Conservation (phyloP, 495 filamentous ascomycete genomes). For the Penicillium atrosanguineum region DNA sequence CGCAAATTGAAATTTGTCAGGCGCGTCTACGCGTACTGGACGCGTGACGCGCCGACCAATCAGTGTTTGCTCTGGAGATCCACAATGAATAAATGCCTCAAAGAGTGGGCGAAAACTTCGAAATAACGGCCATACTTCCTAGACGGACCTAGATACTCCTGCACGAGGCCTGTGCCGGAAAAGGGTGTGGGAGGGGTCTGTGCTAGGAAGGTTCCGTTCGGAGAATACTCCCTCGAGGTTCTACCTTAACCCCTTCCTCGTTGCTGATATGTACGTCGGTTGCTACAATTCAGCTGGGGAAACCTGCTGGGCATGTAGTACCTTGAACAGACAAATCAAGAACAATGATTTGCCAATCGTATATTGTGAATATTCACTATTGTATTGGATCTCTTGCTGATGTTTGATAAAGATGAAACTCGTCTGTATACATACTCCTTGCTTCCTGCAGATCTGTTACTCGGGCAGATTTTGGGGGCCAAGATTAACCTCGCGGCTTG, state of each 20-base stretch:
- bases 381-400: neutral
- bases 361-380: neutral
- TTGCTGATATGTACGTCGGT: neutral
- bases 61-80: neutral
- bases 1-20: neutral
- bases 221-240: neutral
- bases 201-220: neutral
- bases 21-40: slow-evolving; percentile 12
- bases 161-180: neutral
- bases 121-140: neutral
- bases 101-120: neutral
- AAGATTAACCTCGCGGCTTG: slow-evolving; percentile 1
- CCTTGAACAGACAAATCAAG: neutral
- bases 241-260: neutral
- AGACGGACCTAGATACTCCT: neutral
- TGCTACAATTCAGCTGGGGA: neutral
- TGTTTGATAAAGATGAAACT: neutral
- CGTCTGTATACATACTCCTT: slow-evolving; percentile 5
- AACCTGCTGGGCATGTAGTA: neutral
- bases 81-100: neutral
- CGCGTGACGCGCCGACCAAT: slow-evolving; percentile 25
- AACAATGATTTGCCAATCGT: neutral
- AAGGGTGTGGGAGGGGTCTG: neutral
- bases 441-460: slow-evolving; percentile 1
- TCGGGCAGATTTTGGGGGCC: neutral